Base-by-base conservation (phyloP, 2,329 filamentous ascomycete genomes). In the Cryphonectria nitschkei region DNA sequence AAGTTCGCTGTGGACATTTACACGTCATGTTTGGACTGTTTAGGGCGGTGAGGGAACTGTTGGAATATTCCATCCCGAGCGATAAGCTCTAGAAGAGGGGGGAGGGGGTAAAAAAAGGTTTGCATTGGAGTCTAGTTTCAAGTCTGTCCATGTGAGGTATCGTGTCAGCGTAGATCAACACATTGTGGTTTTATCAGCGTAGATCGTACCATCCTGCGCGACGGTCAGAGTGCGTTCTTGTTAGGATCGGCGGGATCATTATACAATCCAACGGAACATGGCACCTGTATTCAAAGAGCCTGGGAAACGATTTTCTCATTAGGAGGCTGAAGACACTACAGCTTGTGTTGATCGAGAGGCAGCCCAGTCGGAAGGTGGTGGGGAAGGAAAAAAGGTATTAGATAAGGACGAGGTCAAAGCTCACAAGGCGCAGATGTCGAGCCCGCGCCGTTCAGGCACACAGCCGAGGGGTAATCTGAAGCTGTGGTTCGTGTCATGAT, bases 401-500 rank as follows among this genome's bases (percentile, higher is more conserved):
- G 32, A 58, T 32, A 32, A 58, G 16, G 52, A 3, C 14, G 52
- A 29, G 26, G 52, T 61, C 32, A n/a, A n/a, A 61, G 32, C 58
- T 26, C 1, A 34, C 34, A 13, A 39, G 19, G 54, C 13, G 26
- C 5, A 32, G 26, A 34, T 50, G 58, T 39, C 9, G 22, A n/a
- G 5, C 9, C 4, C 39, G 19, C 19, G 34, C 34, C 39, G 34
- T 39, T 34, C 58, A 61, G 58, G 22, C 58, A 37, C 7, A 16
- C 16, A 39, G 58, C 32, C 13, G 34, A 11, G 34, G 58, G 58
- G 19, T n/a, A 13, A n/a, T 39, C 34, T 61, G 58, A 61, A 26
- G 69, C 62, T 39, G 39, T 32, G 65, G 34, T 68, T 58, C 62
- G 69, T 67, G 58, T 68, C 69, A 70, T 61, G 67, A 34, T 54